A percentile compares a stretch with the other conserved stretches of the same genome.
phyloP scores from a whole-genome alignment of 352 stramenopile genomes.

The Globisporangium lucens region DNA sequence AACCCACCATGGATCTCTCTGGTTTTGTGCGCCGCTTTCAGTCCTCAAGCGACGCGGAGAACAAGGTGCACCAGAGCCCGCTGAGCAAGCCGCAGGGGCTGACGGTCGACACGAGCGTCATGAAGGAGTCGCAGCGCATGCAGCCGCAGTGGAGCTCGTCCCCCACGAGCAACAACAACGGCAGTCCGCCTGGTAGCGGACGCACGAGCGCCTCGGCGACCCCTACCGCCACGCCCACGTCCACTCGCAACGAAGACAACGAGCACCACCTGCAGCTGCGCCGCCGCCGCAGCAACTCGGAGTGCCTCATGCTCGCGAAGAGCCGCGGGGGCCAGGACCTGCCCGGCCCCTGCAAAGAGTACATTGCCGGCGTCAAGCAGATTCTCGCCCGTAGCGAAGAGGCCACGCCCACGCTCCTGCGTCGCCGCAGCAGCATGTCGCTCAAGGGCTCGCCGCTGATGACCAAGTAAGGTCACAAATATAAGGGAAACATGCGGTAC shows the following conservation, averaged over 20 bases:
- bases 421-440: conserved; percentile 59
- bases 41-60: conserved; percentile 21
- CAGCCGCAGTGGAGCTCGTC: conserved; percentile 24
- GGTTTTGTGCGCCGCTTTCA: conserved; percentile 35
- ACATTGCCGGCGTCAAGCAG: conserved; percentile 84
- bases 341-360: conserved; percentile 74
- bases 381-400: conserved; percentile 73
- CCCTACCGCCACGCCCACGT: conserved; percentile 30
- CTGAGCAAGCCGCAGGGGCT: conserved; percentile 27
- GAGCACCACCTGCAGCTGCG: conserved; percentile 34
- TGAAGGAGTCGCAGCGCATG: conserved; percentile 23
- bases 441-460: conserved; percentile 40
- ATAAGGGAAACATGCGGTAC: background rate
- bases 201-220: conserved; percentile 23
- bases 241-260: conserved; percentile 30
- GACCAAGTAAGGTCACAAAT: conserved; percentile 9
- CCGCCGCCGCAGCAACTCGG: conserved; percentile 72
- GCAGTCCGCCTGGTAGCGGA: conserved; percentile 14
- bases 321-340: conserved; percentile 47
- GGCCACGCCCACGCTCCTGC: conserved; percentile 34
- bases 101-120: conserved; percentile 49
- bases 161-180: conserved; percentile 13
- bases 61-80: conserved; percentile 12
- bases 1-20: conserved; percentile 28
- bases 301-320: conserved; percentile 76